Conservation (phyloP, 805 yeast genomes). For the Candida ovalis region DNA sequence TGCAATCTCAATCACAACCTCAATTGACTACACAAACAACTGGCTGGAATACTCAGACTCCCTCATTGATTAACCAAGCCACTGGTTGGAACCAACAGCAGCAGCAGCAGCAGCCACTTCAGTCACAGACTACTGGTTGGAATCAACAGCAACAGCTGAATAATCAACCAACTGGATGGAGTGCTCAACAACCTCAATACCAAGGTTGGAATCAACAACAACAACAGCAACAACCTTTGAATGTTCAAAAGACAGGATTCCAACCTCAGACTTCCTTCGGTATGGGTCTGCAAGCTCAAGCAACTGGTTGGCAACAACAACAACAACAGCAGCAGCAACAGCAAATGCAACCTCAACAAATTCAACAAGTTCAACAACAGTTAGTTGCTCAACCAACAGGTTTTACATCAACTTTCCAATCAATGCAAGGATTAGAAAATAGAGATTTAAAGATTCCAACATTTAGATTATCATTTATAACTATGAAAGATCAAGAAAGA, state of each 20-base stretch:
- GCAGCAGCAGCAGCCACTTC: slow-evolving; percentile 10
- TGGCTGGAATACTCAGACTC: slow-evolving; percentile 12
- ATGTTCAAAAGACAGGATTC: slow-evolving; percentile 39
- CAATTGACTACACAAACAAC: slow-evolving; percentile 9
- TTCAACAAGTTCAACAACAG: slow-evolving; percentile 16
- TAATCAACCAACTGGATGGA: slow-evolving; percentile 27
- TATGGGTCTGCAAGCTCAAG: slow-evolving; percentile 33
- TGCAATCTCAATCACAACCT: slow-evolving; percentile 8
- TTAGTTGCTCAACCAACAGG: slow-evolving; percentile 45
- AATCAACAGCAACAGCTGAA: slow-evolving; percentile 18
- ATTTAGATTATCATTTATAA: slow-evolving; percentile 78
- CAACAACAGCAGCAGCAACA: slow-evolving; percentile 17
- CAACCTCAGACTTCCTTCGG: slow-evolving; percentile 37
- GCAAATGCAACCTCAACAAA: slow-evolving; percentile 9
- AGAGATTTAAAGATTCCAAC: slow-evolving; percentile 62
- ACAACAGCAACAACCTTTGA: slow-evolving; percentile 25
- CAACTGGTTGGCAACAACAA: slow-evolving; percentile 38
- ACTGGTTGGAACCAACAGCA: slow-evolving; percentile 16
- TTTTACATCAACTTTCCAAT: slow-evolving; percentile 31
- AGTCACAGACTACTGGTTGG: slow-evolving; percentile 22
- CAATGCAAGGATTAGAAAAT: slow-evolving; percentile 37
- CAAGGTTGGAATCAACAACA: slow-evolving; percentile 3
- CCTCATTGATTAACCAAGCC: slow-evolving; percentile 8
- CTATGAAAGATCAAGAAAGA: slow-evolving; percentile 80
- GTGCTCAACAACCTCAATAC: slow-evolving; percentile 12